Conservation (phyloP, 1,284 basidiomycete species). For the Porphyrellus sp. region DNA sequence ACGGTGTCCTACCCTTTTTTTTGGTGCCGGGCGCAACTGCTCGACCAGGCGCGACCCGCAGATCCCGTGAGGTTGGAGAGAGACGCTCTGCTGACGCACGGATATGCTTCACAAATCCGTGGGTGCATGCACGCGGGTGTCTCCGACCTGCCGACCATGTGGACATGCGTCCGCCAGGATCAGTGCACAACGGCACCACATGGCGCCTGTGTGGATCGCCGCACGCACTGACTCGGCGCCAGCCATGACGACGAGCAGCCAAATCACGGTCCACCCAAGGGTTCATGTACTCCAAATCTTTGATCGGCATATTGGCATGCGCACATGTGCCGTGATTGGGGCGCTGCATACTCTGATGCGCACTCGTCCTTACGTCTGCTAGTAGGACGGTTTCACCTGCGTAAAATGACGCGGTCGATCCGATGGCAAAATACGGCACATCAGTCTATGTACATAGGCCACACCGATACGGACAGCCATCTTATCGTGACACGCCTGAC, state of each 20-base stretch:
- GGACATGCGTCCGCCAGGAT: not conserved
- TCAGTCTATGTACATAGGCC: not conserved
- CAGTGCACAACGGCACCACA: not conserved
- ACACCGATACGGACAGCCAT: too few relatives aligned
- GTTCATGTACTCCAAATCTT: not conserved
- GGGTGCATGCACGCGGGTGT: not conserved
- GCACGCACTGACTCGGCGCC: not conserved
- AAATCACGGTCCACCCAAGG: not conserved
- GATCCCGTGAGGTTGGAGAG: not conserved
- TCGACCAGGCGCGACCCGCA: not conserved
- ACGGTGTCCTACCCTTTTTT: not conserved
- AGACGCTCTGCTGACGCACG: not conserved
- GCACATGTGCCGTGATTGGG: not conserved
- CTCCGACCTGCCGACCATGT: not conserved
- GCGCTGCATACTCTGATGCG: not conserved
- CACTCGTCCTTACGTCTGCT: not conserved
- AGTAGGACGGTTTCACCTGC: not conserved
- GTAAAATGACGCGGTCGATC: not conserved
- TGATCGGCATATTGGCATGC: not conserved
- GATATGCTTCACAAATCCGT: not conserved
- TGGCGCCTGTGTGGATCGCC: not conserved
- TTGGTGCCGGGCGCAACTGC: not conserved
- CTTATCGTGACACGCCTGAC: conserved; percentile 3
- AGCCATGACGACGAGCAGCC: not conserved
- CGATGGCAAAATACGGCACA: not conserved